Evolutionary conservation across 305 asterid genomes (phyloP).

Genomic region (Salvia sclarea): DNA sequence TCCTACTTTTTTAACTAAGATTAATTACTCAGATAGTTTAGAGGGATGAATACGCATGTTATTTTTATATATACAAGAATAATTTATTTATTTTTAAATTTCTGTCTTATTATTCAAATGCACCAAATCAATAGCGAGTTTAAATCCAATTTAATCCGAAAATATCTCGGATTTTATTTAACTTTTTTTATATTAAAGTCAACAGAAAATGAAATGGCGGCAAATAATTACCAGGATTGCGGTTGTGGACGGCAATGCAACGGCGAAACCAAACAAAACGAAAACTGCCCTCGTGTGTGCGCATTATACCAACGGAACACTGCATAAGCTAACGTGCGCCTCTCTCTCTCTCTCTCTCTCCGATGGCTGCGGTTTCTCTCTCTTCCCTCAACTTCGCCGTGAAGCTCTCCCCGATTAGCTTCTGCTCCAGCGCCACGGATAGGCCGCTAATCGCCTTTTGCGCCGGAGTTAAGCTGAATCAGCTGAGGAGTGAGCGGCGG

Average conservation of each 20-base stretch:
- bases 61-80: too few species aligned
- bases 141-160: background rate
- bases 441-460: conserved; percentile 30
- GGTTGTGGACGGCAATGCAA: conserved; percentile 51
- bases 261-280: conserved; percentile 12
- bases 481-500: conserved; percentile 27
- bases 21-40: too few species aligned
- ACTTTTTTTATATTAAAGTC: conserved; percentile 30
- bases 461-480: conserved; percentile 30
- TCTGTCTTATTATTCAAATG: too few species aligned
- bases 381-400: conserved; percentile 39
- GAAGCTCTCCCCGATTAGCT: conserved; percentile 31
- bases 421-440: conserved; percentile 23
- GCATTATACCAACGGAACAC: conserved; percentile 27
- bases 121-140: background rate
- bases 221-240: conserved; percentile 44
- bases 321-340: conserved; percentile 35
- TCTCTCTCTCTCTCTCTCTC: conserved; percentile 7
- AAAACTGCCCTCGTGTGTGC: conserved; percentile 21
- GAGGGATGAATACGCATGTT: too few species aligned
- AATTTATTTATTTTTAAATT: too few species aligned
- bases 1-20: too few species aligned
- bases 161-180: background rate
- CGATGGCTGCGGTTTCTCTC: conserved; percentile 63
- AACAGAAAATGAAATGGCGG: conserved; percentile 62